phyloP scores from a whole-genome alignment of 192 early-diverging fungal genomes.

The Entomortierella beljakovae region DNA sequence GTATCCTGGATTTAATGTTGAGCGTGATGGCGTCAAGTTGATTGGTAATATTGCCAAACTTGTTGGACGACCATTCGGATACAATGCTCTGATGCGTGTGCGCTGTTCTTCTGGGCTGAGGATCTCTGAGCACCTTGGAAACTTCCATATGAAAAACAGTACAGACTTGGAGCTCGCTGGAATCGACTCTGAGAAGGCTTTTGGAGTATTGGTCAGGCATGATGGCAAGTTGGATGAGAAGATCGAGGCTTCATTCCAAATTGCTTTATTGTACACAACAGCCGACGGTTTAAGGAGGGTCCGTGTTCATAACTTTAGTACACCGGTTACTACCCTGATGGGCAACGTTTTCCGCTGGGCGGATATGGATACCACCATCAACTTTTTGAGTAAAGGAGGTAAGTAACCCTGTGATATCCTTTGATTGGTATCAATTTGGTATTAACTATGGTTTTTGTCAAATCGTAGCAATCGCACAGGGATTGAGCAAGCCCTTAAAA shows the following conservation, averaged over 20 bases:
- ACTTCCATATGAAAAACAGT: slow-evolving; percentile 91
- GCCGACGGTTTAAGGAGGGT: slow-evolving; percentile 89
- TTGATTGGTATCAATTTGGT: too few species aligned
- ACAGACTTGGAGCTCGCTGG: slow-evolving; percentile 95
- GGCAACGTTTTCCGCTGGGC: slow-evolving; percentile 90
- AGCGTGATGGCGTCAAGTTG: slow-evolving; percentile 78
- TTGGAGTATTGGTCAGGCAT: slow-evolving; percentile 86
- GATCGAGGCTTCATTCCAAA: slow-evolving; percentile 87
- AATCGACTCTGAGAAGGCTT: slow-evolving; percentile 84
- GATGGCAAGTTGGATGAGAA: slow-evolving; percentile 92
- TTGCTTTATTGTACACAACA: slow-evolving; percentile 95
- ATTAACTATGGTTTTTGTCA: neutral
- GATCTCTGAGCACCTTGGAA: slow-evolving; percentile 90
- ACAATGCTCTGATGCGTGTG: slow-evolving; percentile 88
- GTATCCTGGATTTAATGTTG: slow-evolving; percentile 86
- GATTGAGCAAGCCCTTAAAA: slow-evolving; percentile 75
- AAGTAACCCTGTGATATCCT: slow-evolving; percentile 11
- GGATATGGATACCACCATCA: slow-evolving; percentile 93
- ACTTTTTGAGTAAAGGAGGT: slow-evolving; percentile 85
- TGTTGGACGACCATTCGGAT: slow-evolving; percentile 84
- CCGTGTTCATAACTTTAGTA: slow-evolving; percentile 88
- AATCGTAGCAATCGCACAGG: slow-evolving; percentile 80
- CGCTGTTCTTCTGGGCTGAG: slow-evolving; percentile 92
- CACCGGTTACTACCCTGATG: slow-evolving; percentile 79
- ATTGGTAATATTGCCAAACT: slow-evolving; percentile 78